Conservation (phyloP, 441 rosid species). For the Populus hybrid region DNA sequence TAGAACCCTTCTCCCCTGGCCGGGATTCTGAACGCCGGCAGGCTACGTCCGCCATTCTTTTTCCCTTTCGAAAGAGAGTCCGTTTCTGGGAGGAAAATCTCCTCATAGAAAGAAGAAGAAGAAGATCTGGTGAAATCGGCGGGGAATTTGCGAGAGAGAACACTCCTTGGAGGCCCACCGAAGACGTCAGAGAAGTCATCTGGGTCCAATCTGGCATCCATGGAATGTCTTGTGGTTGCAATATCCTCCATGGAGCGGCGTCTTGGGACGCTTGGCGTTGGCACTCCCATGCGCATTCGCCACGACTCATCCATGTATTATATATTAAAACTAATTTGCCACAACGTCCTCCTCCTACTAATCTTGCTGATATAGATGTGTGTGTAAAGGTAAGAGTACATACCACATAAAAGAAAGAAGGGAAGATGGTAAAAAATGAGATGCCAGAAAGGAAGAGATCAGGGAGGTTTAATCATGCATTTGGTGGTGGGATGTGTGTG, state of each 20-base stretch:
- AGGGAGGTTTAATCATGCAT: too few relatives aligned
- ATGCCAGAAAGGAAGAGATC: too few relatives aligned
- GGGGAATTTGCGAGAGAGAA: constrained; percentile 59
- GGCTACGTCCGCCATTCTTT: constrained; percentile 35
- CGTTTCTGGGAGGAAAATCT: constrained; percentile 59
- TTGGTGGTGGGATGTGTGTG: background rate
- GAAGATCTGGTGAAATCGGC: constrained; percentile 48
- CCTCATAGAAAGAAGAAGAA: constrained; percentile 48
- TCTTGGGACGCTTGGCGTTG: constrained; percentile 26
- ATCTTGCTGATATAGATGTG: background rate
- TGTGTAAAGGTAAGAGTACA: background rate
- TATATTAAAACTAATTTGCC: too few relatives aligned
- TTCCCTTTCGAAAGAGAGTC: constrained; percentile 25
- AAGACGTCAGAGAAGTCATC: constrained; percentile 81
- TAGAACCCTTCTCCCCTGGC: constrained; percentile 56
- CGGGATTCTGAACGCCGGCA: constrained; percentile 75
- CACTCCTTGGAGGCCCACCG: constrained; percentile 80
- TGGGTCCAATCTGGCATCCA: constrained; percentile 35
- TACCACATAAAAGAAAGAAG: background rate
- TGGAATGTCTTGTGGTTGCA: constrained; percentile 2
- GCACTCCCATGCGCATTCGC: constrained; percentile 19
- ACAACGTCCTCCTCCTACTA: too few relatives aligned
- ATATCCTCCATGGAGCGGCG: constrained; percentile 40
- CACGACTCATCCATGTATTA: constrained; percentile 60
- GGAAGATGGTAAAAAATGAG: too few relatives aligned